Base-by-base conservation (phyloP, 1,139 yeast genomes). In the Saccharomyces pastorianus region DNA sequence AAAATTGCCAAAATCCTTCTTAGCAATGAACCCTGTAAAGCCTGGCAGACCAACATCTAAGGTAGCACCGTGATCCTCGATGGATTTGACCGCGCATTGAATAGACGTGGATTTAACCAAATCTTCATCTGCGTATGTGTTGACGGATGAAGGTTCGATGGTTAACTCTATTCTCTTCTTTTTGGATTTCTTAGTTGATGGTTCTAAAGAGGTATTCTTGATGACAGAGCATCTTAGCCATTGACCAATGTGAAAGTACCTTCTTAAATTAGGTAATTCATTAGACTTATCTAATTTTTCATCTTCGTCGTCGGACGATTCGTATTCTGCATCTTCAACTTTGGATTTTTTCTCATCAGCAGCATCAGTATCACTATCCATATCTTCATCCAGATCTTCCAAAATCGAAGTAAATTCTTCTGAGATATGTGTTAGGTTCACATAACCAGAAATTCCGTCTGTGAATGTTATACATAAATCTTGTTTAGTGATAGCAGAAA, bases 11-110 rank as follows among this genome's bases (percentile, higher is more conserved):
- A 76, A 70, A 58, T 85, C 91, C 63, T 84, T 85, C 63, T 82
- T 83, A 2, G 96, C 80, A 56, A 93, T 76, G 71, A 93, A 93
- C 0, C 96, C 98, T 23, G 82, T 72, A 14, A 78, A 57, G 8
- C 71, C 74, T 13, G 75, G 71, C 53, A 77, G 73, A 26, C 97
- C 97, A 29, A 87, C 71, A 62, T 84, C 86, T 52, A 91, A 72
- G 56, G 88, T 81, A 14, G 84, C 78, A 71, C 99, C 99, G 67
- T 88, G 96, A 66, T 93, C 99, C 76, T 93, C 98, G 26, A 88
- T 73, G 52, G 95, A 85, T 56, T 77, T 78, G 17, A 93, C 83
- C 1, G 89, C 77, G 29, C 84, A 90, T 72, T 93, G 99, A 2
- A 93, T 66, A 6, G 85, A 68, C 3, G 69, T 52, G 61, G 80